Percentiles rank a stretch among this genome's conserved stretches.
These are phyloP conservation scores for Saccharomyces hybrid DNA, from an alignment of 1,139 yeast genomes.

Conservation along the genomic window DNA sequence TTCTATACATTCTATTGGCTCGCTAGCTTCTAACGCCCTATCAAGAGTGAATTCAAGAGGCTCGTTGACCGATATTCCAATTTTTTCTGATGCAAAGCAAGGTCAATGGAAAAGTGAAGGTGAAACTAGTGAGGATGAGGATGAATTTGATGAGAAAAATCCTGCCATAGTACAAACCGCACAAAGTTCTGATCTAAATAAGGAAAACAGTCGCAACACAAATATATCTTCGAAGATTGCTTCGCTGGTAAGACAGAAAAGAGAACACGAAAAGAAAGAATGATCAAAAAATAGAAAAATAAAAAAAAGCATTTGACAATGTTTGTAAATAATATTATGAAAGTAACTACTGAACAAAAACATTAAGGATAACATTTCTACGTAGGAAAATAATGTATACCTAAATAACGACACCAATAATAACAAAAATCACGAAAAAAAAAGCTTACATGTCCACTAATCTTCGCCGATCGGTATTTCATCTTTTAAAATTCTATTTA, in stretches of 20 bases:
- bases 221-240: slow-evolving; percentile 16
- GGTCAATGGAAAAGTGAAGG: slow-evolving; percentile 3
- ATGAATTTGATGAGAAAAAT: slow-evolving; percentile 3
- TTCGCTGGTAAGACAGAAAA: slow-evolving; percentile 19
- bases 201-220: slow-evolving; percentile 7
- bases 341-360: background rate
- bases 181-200: background rate
- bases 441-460: slow-evolving; percentile 23
- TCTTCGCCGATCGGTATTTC: slow-evolving; percentile 98
- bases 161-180: background rate
- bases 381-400: slow-evolving; percentile 1
- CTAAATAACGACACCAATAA: background rate
- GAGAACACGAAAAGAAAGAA: slow-evolving; percentile 18
- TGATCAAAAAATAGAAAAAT: background rate
- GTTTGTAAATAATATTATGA: background rate
- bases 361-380: background rate
- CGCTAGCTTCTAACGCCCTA: slow-evolving; percentile 30
- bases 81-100: slow-evolving; percentile 30
- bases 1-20: slow-evolving; percentile 24
- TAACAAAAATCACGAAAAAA: background rate
- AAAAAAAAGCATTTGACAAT: background rate
- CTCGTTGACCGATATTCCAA: slow-evolving; percentile 35
- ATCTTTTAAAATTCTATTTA: slow-evolving; percentile 72
- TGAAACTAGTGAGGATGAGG: slow-evolving; percentile 7
- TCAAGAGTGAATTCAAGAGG: slow-evolving; percentile 36